Evolutionary conservation across 1,139 yeast genomes (phyloP), one percentile per base, ranked within the genome.

Genomic region (Candida buenavistaensis): DNA sequence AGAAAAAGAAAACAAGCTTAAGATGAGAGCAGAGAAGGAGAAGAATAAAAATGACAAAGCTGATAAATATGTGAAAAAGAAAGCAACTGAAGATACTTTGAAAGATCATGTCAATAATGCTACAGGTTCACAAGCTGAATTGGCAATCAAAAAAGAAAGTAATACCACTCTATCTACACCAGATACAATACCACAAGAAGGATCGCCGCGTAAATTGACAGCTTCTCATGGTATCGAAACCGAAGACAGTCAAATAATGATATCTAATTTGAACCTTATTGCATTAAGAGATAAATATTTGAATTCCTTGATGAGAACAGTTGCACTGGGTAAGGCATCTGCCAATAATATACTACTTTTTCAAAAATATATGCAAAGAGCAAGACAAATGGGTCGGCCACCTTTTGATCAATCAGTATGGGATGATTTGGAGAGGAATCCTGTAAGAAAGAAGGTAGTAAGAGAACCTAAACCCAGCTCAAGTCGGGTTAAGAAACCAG

Each of bases 321-420:
- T 90, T 2, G 96, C 97, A 0, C 75, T 81, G 41, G 95, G 96
- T 2, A 70, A 68, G 20, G 96, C 96, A 0, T 57, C 80, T 0
- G 73, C 77, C 1, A 80, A 73, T 6, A 92, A 88, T 54, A 82
- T 90, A 15, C 65, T 75, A 23, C 78, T 78, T 26, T 89, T 89
- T 54, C 95, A 88, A 55, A 80, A 75, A n/a, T 85, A 82, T 48
- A 87, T 89, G 36, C 74, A 71, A 39, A 68, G 81, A 33, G 96
- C 96, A 0, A 72, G 83, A 40, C 79, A 76, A 23, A 82, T 86
- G 87, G 90, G 92, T 1, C 79, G 73, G 0, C 74, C 69, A 27
- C 72, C 72, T 1, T 72, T 68, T 38, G 73, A 64, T 42, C 63
- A 64, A 2, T 23, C 26, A 14, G 30, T 40, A 13, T 28, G 23